Percentiles rank a stretch among this genome's conserved stretches.
Conservation (phyloP, 2,329 filamentous ascomycete species). For the Anthostomella pinea region DNA sequence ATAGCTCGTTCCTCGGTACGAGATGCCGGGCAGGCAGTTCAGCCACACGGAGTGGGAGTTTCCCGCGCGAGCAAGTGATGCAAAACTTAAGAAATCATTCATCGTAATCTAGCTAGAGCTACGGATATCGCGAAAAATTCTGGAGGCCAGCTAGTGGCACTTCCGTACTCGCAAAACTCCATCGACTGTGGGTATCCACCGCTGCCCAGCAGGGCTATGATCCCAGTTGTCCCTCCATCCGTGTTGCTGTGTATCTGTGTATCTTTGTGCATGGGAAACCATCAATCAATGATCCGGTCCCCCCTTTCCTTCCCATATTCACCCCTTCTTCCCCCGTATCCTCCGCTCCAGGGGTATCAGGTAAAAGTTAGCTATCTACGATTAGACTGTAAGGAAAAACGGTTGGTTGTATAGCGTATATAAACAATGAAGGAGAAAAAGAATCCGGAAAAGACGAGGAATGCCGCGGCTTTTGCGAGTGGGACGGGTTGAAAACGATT, state of each 20-base stretch:
- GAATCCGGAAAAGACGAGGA: constrained; percentile 11
- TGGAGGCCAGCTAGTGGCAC: too few species aligned
- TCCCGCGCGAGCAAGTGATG: too few species aligned
- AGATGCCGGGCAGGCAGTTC: too few species aligned
- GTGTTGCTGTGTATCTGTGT: constrained; percentile 8
- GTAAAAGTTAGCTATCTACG: constrained; percentile 33
- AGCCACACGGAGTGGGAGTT: too few species aligned
- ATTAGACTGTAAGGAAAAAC: constrained; percentile 24
- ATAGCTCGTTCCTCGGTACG: too few species aligned
- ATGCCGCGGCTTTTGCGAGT: constrained; percentile 5
- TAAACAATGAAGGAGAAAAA: constrained; percentile 23
- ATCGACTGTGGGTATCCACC: constrained; percentile 18
- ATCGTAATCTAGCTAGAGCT: too few species aligned
- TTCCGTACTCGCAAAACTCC: too few species aligned
- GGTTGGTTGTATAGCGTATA: constrained; percentile 18
- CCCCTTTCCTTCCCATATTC: constrained; percentile 9
- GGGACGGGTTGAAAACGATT: constrained; percentile 7
- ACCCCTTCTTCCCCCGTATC: constrained; percentile 15
- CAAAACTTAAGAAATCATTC: too few species aligned
- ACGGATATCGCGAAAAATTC: too few species aligned
- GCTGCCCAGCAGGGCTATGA: constrained; percentile 27
- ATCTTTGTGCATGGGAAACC: constrained; percentile 6
- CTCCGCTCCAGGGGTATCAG: constrained; percentile 29
- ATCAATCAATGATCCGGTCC: constrained; percentile 9
- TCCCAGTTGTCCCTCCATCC: too few species aligned